phyloP scores from a whole-genome alignment of 257 asterid genomes.

The Coffea canephora region DNA sequence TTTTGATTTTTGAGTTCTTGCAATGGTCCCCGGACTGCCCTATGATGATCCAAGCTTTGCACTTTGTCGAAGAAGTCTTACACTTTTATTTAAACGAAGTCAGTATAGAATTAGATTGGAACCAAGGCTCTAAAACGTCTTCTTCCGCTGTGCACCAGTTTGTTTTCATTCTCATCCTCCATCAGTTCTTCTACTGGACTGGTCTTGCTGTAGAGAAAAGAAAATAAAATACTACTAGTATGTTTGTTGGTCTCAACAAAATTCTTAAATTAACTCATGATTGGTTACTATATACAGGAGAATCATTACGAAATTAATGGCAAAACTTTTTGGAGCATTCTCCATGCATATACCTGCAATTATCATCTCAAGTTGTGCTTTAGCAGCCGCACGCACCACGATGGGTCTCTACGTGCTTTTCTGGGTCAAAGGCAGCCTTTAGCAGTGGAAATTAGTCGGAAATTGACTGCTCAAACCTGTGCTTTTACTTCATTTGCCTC shows the following conservation, averaged over 20 bases:
- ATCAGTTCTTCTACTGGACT: neutral
- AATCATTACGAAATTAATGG: neutral
- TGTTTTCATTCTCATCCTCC: neutral
- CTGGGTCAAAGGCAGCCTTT: constrained; percentile 18
- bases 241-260: neutral
- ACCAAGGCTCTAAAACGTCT: no score
- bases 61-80: neutral
- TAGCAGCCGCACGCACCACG: constrained; percentile 10
- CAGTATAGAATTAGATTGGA: no score
- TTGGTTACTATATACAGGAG: neutral
- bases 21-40: neutral
- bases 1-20: neutral
- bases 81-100: no score
- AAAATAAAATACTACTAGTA: neutral
- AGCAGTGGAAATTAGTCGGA: constrained; percentile 5
- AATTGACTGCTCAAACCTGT: neutral
- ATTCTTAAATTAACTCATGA: neutral
- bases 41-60: neutral
- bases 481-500: neutral
- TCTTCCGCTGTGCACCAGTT: neutral
- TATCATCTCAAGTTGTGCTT: constrained; percentile 7
- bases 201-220: neutral
- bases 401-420: constrained; percentile 9
- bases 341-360: neutral
- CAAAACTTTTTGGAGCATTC: neutral